phyloP scores from a whole-genome alignment of 179 eudicot species.

The Patellifolia procumbens region DNA sequence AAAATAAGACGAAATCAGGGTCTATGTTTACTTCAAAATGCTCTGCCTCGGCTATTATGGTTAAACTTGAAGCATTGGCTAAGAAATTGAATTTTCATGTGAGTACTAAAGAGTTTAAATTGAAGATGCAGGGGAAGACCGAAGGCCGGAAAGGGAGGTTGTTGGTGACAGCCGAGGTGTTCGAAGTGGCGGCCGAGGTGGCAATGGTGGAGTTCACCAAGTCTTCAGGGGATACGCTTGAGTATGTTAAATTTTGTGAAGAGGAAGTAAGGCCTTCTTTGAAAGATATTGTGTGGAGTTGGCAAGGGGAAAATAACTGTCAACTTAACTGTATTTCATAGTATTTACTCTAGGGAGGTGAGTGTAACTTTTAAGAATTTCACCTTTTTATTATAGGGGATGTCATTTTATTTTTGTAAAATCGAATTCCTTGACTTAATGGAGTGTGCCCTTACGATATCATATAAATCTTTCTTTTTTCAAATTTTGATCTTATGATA shows the following conservation, averaged over 20 bases:
- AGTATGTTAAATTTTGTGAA: constrained; percentile 68
- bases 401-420: neutral
- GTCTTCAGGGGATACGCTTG: constrained; percentile 73
- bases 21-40: constrained; percentile 69
- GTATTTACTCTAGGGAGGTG: neutral
- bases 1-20: constrained; percentile 38
- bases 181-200: constrained; percentile 76
- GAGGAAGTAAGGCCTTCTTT: constrained; percentile 71
- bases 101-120: constrained; percentile 50
- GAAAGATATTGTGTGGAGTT: constrained; percentile 81
- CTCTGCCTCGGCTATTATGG: constrained; percentile 49
- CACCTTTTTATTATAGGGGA: neutral
- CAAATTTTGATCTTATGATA: too few relatives aligned
- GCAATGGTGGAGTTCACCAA: constrained; percentile 80
- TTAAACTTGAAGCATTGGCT: constrained; percentile 42
- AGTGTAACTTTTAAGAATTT: neutral
- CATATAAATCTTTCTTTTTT: too few relatives aligned
- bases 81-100: constrained; percentile 50
- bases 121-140: constrained; percentile 54
- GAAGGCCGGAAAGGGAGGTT: constrained; percentile 77
- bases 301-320: constrained; percentile 69
- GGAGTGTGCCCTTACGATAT: too few relatives aligned
- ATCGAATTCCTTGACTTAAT: neutral
- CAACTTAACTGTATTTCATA: constrained; percentile 27
- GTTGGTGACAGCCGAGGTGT: constrained; percentile 65